A percentile compares a stretch with the other conserved stretches of the same genome.
These are phyloP conservation scores for Colletotrichum plurivorum DNA, from an alignment of 2,329 filamentous ascomycete genomes.

Conservation along the genomic window DNA sequence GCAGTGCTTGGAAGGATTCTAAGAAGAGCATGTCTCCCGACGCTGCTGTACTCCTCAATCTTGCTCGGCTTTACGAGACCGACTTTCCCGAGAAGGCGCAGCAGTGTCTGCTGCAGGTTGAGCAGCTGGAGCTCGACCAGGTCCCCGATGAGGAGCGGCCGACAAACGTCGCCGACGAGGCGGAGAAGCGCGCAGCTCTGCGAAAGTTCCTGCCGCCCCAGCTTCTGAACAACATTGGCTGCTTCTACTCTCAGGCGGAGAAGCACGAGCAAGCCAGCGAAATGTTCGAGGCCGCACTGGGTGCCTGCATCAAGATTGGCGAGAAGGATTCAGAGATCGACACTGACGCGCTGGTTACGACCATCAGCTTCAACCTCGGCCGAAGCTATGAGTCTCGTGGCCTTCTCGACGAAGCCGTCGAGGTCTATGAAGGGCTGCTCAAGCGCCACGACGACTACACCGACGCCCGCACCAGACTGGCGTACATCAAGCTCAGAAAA, in stretches of 20 bases:
- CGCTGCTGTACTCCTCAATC: constrained; percentile 88
- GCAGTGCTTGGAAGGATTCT: constrained; percentile 91
- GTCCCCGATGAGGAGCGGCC: constrained; percentile 79
- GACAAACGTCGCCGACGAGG: constrained; percentile 68
- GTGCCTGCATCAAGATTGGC: constrained; percentile 86
- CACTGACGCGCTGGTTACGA: constrained; percentile 92
- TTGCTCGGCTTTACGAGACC: constrained; percentile 90
- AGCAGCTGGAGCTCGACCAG: constrained; percentile 88
- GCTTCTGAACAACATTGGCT: constrained; percentile 96
- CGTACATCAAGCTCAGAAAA: constrained; percentile 88
- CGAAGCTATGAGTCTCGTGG: constrained; percentile 92
- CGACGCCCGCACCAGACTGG: constrained; percentile 88
- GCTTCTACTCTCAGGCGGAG: constrained; percentile 92
- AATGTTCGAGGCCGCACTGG: constrained; percentile 92
- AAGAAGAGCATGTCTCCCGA: constrained; percentile 88
- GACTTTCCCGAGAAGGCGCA: constrained; percentile 91
- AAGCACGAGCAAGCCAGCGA: constrained; percentile 85
- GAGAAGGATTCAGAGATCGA: constrained; percentile 83
- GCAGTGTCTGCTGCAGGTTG: constrained; percentile 91
- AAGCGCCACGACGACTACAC: constrained; percentile 92
- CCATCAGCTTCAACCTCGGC: constrained; percentile 96
- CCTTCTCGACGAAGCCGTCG: constrained; percentile 84
- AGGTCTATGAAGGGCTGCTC: constrained; percentile 89
- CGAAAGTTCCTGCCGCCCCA: constrained; percentile 89
- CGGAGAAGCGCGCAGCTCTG: constrained; percentile 71